Evolutionary conservation across 2,329 filamentous ascomycete species (phyloP).

Genomic region (Dactylellina parvicollis): DNA sequence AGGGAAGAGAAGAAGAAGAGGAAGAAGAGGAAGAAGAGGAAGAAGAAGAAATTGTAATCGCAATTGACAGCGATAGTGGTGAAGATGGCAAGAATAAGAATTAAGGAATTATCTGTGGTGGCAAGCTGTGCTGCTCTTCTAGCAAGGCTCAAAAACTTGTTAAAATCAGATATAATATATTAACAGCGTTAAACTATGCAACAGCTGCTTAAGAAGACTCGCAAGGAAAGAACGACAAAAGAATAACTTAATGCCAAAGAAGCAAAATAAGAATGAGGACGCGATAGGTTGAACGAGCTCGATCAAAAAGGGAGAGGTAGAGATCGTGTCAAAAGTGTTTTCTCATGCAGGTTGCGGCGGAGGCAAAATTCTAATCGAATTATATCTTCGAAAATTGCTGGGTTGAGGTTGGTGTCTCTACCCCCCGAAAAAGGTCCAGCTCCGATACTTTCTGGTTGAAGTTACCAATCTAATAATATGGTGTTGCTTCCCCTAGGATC

Average conservation of each 20-base stretch:
- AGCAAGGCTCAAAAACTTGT: constrained; percentile 15
- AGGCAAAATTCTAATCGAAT: constrained; percentile 47
- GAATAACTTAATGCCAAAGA: neutral
- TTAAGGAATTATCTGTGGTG: constrained; percentile 45
- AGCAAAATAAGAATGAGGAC: constrained; percentile 18
- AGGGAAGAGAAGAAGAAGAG: neutral
- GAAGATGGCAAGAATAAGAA: constrained; percentile 27
- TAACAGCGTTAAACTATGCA: neutral
- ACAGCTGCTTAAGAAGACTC: neutral
- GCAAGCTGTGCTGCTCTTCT: constrained; percentile 20
- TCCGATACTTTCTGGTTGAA: constrained; percentile 28
- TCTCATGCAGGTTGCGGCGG: constrained; percentile 30
- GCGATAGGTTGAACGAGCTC: constrained; percentile 12
- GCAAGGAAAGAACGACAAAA: constrained; percentile 2
- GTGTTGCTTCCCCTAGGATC: constrained; percentile 23
- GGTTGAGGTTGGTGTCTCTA: constrained; percentile 25
- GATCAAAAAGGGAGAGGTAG: constrained; percentile 23
- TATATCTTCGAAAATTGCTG: constrained; percentile 26
- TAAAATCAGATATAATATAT: constrained; percentile 14
- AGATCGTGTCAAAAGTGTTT: constrained; percentile 28
- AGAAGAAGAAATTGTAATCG: no score
- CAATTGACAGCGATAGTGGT: constrained; percentile 1
- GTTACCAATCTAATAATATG: constrained; percentile 32
- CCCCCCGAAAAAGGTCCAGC: constrained; percentile 17
- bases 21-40: constrained; percentile 32